These are phyloP conservation scores for Posidonia australis DNA, from an alignment of 106 monocot genomes.

Conservation along the genomic window DNA sequence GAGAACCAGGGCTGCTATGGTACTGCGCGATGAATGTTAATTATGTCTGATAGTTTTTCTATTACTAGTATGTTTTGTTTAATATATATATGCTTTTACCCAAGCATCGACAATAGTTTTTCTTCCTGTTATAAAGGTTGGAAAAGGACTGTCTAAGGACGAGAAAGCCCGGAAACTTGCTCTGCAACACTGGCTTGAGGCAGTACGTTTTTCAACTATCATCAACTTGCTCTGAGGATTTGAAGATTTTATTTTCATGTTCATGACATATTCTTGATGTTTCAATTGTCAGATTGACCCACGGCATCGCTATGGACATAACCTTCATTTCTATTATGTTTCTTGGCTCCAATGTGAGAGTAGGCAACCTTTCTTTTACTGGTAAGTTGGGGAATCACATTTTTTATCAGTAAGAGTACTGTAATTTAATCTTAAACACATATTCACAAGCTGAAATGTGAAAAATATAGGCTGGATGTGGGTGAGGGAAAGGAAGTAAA, in stretches of 20 bases:
- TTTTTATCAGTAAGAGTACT: not conserved
- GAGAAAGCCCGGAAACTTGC: conserved; percentile 85
- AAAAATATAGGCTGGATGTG: conserved; percentile 64
- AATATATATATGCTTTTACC: too few species aligned
- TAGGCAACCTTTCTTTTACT: conserved; percentile 97
- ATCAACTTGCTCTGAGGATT: not conserved
- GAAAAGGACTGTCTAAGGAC: conserved; percentile 86
- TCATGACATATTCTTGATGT: not conserved
- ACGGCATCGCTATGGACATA: conserved; percentile 96
- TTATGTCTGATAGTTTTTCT: not conserved
- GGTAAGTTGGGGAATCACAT: conserved; percentile 23
- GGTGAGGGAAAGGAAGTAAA: conserved; percentile 87
- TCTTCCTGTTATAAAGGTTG: conserved; percentile 39
- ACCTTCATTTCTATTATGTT: conserved; percentile 86
- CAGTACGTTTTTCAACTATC: conserved; percentile 30
- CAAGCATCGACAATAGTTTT: too few species aligned
- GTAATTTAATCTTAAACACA: not conserved
- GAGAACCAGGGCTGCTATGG: conserved; percentile 80
- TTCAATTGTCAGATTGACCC: conserved; percentile 68
- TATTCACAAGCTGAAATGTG: not conserved
- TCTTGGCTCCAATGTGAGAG: conserved; percentile 77
- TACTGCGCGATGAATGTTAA: conserved; percentile 4
- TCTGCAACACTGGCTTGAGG: conserved; percentile 98
- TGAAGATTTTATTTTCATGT: not conserved
- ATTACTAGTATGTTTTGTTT: not conserved